Conservation (phyloP, 2,329 filamentous ascomycete genomes). For the Pyrenochaeta sp. region DNA sequence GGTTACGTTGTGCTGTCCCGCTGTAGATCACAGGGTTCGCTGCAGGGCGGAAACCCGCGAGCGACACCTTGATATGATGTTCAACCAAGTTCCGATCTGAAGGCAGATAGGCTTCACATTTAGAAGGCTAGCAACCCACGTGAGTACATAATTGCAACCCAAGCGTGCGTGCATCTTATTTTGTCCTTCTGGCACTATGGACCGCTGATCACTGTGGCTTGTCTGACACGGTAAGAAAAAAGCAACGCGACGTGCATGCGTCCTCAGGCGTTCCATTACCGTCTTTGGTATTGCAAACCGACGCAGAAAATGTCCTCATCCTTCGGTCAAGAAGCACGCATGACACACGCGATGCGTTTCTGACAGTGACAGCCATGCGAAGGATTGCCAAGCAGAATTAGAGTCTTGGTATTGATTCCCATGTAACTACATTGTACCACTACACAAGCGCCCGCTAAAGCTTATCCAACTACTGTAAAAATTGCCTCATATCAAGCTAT, state of each 20-base stretch:
- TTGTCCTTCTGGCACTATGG: not conserved
- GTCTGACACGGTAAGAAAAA: not conserved
- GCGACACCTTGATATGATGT: no score
- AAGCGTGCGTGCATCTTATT: not conserved
- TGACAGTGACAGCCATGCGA: not conserved
- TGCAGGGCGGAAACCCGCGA: no score
- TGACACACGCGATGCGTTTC: not conserved
- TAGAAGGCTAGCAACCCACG: no score
- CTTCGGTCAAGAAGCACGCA: not conserved
- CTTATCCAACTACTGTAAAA: not conserved
- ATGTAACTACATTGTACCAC: not conserved
- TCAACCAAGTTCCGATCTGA: no score
- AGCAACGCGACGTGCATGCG: constrained; percentile 1
- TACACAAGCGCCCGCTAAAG: not conserved
- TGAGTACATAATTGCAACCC: not conserved
- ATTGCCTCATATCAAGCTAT: constrained; percentile 38
- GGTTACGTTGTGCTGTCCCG: no score
- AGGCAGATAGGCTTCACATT: no score
- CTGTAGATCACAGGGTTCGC: no score
- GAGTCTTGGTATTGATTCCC: not conserved
- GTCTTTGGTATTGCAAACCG: constrained; percentile 1
- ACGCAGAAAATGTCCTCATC: not conserved
- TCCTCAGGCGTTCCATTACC: not conserved
- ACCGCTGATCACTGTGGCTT: not conserved
- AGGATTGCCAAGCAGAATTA: not conserved